Base-by-base conservation (phyloP, 495 filamentous ascomycete genomes). In the Tuber brumale region DNA sequence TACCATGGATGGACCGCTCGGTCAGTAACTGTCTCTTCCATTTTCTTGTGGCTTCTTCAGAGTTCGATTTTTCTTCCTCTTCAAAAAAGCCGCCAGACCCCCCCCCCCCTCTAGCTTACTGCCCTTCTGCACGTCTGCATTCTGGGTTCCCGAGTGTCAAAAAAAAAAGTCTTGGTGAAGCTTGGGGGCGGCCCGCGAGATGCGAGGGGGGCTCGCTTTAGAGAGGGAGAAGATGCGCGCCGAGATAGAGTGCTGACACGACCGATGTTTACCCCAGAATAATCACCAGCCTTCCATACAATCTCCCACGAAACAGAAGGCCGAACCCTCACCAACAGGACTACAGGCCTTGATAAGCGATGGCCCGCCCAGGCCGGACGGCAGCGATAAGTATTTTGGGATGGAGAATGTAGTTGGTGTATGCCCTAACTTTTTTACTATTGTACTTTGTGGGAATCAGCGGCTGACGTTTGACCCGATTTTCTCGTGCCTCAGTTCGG, bases 371-470 rank as follows among this genome's bases (percentile, higher is more conserved):
- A 78, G 79, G 44, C 74, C 79, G 57, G 94, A 99, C 86, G 95
- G 96, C 35, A 97, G 92, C 84, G 95, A 99, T 85, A 97, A 97
- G 87, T 98, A 97, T 85, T 98, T 95, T 86, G 95, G 96, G 4
- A 91, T 98, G 87, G 95, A 98, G 85, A 99, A 99, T 86, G 94
- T 97, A 87, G 87, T 81, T 74, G 76, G 78, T 66, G 76, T 75
- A 76, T 70, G 73, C 46, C 75, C 71, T 79, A 72, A 79, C 42
- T 72, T 57, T 66, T 66, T 66, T 66, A 66, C 31, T 31, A 66
- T 31, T 48, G 70, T 82, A 72, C 71, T 69, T 69, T 35, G 35
- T 70, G 51, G 12, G 45, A 69, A 66, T 19, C 61, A 57, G 46
- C 70, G 43, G 72, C 83, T 84, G 76, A 84, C 76, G 39, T 31